Evolutionary conservation across 352 stramenopile species (phyloP), one percentile per base, ranked within the genome.

Genomic region (Pseudoperonospora humuli): DNA sequence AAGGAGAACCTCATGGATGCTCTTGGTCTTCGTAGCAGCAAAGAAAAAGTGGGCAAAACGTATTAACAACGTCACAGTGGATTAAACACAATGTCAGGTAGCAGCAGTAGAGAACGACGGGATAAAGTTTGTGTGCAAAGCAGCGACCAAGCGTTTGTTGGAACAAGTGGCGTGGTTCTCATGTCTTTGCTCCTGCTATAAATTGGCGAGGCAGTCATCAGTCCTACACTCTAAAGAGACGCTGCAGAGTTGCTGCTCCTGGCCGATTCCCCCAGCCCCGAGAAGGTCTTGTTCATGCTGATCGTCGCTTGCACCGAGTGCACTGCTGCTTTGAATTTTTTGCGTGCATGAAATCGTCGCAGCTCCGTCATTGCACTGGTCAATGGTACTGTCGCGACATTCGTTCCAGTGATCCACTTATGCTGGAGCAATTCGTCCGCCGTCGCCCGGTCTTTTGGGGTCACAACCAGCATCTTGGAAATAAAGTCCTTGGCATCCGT

Each of bases 401-500:
- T 65, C 14, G 35, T 48, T 47, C 26, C 26, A 5, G 26, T 14
- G 11, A 32, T 32, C 78, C 78, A 93, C 25, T 66, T 64, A 58
- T 93, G 75, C 36, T 84, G 21, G 15, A 90, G 58, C 51, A 93
- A 39, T 10, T 88, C 67, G 1, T 1, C 37, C 8, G 72, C 78
- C 3, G 71, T 76, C 2, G 70, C 67, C 34, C 84, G 67, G 20
- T 93, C 57, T n/a, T 71, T 70, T 13, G 84, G 84, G 38, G 93
- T 63, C 7, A 93, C 74, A 9, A 92, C 64, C 11, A 96, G 58
- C 71, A 96, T 92, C 36, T 72, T 67, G 17, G 56, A 64, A 47
- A 96, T 95, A 54, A 96, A 91, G 34, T 93, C 80, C 63, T 95
- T 95, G 40, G 84, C 84, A 29, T 96, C 75, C 14, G 77, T 57